Percentiles rank a stretch among this genome's conserved stretches.
These are phyloP conservation scores for Aspergillus costaricaensis DNA, from an alignment of 2,329 filamentous ascomycete species.

Conservation along the genomic window DNA sequence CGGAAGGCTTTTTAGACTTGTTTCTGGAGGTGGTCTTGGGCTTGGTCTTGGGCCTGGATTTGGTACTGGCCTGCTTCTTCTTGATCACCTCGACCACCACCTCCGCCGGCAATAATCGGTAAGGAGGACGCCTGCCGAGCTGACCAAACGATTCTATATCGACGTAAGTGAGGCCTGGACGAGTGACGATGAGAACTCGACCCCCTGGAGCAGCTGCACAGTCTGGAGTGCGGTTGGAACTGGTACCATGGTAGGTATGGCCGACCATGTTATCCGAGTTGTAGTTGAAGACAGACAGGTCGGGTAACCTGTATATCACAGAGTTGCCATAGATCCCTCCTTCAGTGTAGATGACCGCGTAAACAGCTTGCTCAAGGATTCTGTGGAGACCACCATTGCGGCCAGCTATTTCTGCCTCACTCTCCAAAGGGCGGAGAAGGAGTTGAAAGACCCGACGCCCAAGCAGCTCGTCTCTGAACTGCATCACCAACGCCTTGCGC, in stretches of 20 bases:
- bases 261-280: not conserved
- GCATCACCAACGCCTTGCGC: not conserved
- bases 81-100: no score
- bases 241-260: not conserved
- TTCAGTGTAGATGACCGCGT: not conserved
- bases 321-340: not conserved
- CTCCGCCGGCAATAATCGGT: no score
- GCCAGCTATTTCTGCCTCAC: not conserved
- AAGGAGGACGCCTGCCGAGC: no score
- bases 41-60: no score
- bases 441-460: not conserved
- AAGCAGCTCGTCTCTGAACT: not conserved
- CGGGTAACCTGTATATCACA: not conserved
- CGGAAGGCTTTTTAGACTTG: no score
- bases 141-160: no score
- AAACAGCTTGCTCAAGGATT: not conserved
- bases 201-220: no score
- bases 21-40: no score
- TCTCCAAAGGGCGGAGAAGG: not conserved
- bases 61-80: no score
- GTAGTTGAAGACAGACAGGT: not conserved
- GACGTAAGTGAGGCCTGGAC: no score
- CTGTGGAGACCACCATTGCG: not conserved
- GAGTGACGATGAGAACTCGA: no score
- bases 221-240: not conserved